Evolutionary conservation across 805 yeast species (phyloP).

Genomic region (Hanseniaspora osmophila): DNA sequence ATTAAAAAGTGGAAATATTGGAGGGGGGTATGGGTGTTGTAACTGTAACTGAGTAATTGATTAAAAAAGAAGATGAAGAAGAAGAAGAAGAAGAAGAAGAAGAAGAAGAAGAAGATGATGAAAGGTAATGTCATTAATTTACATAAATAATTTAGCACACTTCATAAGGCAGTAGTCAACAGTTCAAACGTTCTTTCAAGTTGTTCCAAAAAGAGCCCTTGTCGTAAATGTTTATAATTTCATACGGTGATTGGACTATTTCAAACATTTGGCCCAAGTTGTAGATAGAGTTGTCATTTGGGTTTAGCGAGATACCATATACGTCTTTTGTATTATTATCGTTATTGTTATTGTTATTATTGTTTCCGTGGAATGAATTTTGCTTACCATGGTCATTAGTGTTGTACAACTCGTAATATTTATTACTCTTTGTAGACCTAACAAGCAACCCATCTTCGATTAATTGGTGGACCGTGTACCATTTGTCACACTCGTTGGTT

Average conservation of each 20-base stretch:
- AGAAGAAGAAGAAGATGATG: too few relatives aligned
- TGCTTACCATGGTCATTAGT: background rate
- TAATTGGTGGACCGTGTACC: conserved; percentile 49
- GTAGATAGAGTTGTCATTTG: conserved; percentile 15
- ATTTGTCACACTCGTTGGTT: conserved; percentile 59
- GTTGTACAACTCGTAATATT: background rate
- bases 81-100: too few relatives aligned
- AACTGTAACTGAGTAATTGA: too few relatives aligned
- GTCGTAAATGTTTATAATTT: conserved; percentile 21
- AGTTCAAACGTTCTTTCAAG: conserved; percentile 8
- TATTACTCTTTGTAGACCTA: background rate
- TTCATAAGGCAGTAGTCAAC: background rate
- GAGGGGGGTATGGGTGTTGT: too few relatives aligned
- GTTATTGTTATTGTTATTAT: background rate
- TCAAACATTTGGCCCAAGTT: conserved; percentile 5
- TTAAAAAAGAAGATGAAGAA: too few relatives aligned
- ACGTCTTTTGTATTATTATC: background rate
- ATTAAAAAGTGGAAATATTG: too few relatives aligned
- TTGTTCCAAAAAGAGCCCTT: conserved; percentile 16
- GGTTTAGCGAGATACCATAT: conserved; percentile 2
- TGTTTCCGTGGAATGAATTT: too few relatives aligned
- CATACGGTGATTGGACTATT: conserved; percentile 8
- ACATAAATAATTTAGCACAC: too few relatives aligned
- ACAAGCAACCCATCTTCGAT: conserved; percentile 28
- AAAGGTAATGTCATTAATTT: too few relatives aligned